Evolutionary conservation across 176 grass and related monocot genomes (phyloP).

Genomic region (Elymus sibiricus): DNA sequence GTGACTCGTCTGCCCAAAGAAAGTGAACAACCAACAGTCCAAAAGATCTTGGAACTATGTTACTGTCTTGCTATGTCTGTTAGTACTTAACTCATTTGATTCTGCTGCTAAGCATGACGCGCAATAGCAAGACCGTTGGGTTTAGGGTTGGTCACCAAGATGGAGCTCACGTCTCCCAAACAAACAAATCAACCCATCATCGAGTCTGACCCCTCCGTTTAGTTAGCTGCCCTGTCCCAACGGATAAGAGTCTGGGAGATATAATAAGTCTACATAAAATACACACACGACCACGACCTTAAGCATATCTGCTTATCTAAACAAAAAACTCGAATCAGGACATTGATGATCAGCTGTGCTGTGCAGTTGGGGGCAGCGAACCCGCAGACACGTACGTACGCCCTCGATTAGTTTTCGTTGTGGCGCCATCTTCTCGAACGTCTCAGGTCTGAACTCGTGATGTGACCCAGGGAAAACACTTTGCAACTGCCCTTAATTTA

Average conservation of each 20-base stretch:
- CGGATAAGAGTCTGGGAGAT: slow-evolving; percentile 27
- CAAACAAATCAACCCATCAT: background rate
- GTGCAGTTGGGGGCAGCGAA: slow-evolving; percentile 14
- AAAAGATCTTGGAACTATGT: background rate
- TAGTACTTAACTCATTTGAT: background rate
- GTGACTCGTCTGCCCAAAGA: background rate
- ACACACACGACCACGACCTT: background rate
- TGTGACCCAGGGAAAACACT: background rate
- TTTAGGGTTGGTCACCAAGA: slow-evolving; percentile 25
- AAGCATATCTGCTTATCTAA: background rate
- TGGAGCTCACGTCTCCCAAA: background rate
- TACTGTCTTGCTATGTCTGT: background rate
- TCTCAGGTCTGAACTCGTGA: background rate
- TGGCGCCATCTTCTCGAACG: background rate
- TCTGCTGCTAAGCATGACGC: background rate
- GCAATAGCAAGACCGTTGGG: slow-evolving; percentile 6
- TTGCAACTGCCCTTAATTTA: background rate
- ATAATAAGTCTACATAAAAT: background rate
- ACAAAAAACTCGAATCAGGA: background rate
- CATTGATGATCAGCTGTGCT: background rate
- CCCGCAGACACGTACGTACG: background rate
- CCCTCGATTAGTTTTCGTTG: background rate
- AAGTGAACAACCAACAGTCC: background rate
- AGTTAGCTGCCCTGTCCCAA: background rate
- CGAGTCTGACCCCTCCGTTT: slow-evolving; percentile 17